Base-by-base conservation (phyloP, 2,329 filamentous ascomycete species). In the Bipolaris cookei region DNA sequence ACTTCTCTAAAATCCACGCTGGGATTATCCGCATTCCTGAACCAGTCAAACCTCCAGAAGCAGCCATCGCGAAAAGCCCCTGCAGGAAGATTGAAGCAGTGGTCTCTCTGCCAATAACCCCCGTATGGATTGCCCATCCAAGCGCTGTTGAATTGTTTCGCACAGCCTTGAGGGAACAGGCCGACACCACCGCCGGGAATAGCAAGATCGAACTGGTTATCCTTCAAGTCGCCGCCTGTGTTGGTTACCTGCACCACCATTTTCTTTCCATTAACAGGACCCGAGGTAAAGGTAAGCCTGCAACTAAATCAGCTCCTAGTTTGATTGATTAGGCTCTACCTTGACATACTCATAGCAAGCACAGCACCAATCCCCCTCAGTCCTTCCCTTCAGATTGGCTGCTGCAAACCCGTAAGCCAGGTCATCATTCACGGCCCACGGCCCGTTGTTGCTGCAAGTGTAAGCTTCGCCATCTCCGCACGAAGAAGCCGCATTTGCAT, bases 31-130 rank as follows among this genome's bases (percentile, higher is more conserved):
- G 84, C 80, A 59, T 82, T 81, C 62, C 78, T 67, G 75, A 88
- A 87, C 85, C 85, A 88, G 77, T 87, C 83, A 68, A 87, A 88
- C 58, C 85, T 83, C 83, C 85, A 88, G 70, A 82, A 77, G 76
- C 86, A 88, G 7, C 86, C 86, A 8, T 75, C 77, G 77, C 85
- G 82, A 49, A 88, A 78, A 35, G 79, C 76, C 35, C 38, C 49
- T 11, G 69, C 75, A 0, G 86, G 86, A 75, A 86, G 83, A 49
- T 71, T 68, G 58, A 80, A 76, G 75, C 86, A 88, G 30, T 83
- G 79, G 48, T 76, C 74, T 52, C 81, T 77, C 48, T 79, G 79
- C 18, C 76, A 75, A 61, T 87, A 78, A 46, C 86, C 86, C 44
- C 86, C 86, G 72, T 87, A 88, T 56, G 80, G 80, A 51, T 81